Evolutionary conservation across 2,329 filamentous ascomycete genomes (phyloP), one percentile per base, ranked within the genome.

Genomic region (Dactylellina parvicollis): DNA sequence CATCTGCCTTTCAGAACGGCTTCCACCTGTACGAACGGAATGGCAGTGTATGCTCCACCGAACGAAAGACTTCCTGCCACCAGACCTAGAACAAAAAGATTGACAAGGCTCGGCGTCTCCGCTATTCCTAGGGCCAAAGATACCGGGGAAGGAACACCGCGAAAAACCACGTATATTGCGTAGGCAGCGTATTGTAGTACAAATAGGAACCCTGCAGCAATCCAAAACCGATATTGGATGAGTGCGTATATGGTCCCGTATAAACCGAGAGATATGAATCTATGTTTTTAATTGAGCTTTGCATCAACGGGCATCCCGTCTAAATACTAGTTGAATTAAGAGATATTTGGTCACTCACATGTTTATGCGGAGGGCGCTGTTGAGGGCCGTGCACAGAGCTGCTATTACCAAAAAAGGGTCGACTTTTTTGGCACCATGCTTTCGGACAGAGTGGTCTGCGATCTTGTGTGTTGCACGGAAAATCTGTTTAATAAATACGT

Each of bases 21-120:
- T 74, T 80, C 79, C 42, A 79, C 79, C 65, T 80, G 79, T 16
- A 80, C 75, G 67, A 80, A 79, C 32, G 79, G 79, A 54, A 80
- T 79, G 9, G 79, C 78, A 34, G 79, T 80, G 59, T 80, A 80
- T 12, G 79, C 78, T 44, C 79, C 79, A 46, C 79, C 79, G 59
- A 80, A 80, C 26, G 79, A 80, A 16, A 80, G 75, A 66, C 75
- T 76, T 42, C 79, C 79, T 12, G 79, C 77, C 12, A 80, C 78
- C 18, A 79, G 74, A 16, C 78, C 77, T 49, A 79, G 77, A 24
- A 77, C 59, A 62, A 80, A 80, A 67, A 80, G 79, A 66, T 80
- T 77, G 52, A 78, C 76, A 18, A 80, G 74, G 8, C 78, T 78
- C 44, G 78, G 78, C 18, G 75, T 78, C 30, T 73, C 56, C 26